Percentiles rank a stretch among this genome's conserved stretches.
Evolutionary conservation across 140 eudicot species (phyloP).

Genomic region (Senecio squalidus): DNA sequence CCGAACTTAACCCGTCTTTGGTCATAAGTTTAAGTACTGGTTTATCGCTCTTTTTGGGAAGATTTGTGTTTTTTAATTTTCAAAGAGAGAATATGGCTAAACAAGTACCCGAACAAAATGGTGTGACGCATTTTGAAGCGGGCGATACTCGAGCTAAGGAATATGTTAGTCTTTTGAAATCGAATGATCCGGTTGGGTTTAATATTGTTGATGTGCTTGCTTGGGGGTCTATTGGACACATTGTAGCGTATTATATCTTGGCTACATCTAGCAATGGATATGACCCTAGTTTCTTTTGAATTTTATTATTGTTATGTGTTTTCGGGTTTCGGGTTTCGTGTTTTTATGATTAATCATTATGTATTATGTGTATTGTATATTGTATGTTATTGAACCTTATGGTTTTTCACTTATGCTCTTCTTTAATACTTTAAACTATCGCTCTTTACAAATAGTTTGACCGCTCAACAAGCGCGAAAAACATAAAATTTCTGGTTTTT

Average conservation of each 20-base stretch:
- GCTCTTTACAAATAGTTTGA: too few relatives aligned
- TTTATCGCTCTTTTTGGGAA: slow-evolving; percentile 69
- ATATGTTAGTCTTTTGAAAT: slow-evolving; percentile 75
- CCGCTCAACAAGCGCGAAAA: too few relatives aligned
- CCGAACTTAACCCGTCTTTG: slow-evolving; percentile 68
- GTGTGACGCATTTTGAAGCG: slow-evolving; percentile 73
- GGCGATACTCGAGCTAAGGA: slow-evolving; percentile 84
- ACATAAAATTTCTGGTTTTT: too few relatives aligned
- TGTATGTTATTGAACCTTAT: background rate
- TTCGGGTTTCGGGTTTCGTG: background rate
- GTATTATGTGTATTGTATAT: slow-evolving; percentile 16
- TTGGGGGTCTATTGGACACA: slow-evolving; percentile 92
- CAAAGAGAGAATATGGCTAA: slow-evolving; percentile 94
- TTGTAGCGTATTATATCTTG: slow-evolving; percentile 83
- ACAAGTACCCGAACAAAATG: slow-evolving; percentile 94
- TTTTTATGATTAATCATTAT: background rate
- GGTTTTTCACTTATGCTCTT: background rate
- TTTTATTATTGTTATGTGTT: background rate
- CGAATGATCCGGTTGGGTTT: slow-evolving; percentile 87
- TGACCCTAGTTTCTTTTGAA: slow-evolving; percentile 69
- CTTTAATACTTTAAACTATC: too few relatives aligned
- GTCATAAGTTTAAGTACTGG: slow-evolving; percentile 95
- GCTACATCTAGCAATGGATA: slow-evolving; percentile 94
- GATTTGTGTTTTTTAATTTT: slow-evolving; percentile 91
- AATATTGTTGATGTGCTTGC: slow-evolving; percentile 92